phyloP scores from a whole-genome alignment of 2,329 filamentous ascomycete genomes.

The Phyllosticta citribraziliensis region DNA sequence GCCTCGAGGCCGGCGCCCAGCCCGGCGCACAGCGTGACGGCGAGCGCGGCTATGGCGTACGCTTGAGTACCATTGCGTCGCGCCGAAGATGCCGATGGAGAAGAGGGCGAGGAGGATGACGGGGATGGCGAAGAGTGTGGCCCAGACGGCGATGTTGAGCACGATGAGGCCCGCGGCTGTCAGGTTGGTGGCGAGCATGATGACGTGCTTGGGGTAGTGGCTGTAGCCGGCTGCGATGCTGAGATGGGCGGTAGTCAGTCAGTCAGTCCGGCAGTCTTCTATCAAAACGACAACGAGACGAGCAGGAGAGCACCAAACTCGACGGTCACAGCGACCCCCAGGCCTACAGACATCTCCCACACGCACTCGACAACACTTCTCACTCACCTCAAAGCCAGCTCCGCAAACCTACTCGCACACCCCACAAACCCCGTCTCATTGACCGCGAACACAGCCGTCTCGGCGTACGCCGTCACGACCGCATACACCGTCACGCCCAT shows the following conservation, averaged over 20 bases:
- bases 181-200: constrained; percentile 36
- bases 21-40: too few relatives aligned
- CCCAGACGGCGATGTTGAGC: constrained; percentile 45
- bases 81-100: constrained; percentile 19
- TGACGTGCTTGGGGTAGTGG: constrained; percentile 23
- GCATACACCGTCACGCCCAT: too few relatives aligned
- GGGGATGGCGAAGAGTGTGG: constrained; percentile 44
- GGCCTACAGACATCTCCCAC: constrained; percentile 31
- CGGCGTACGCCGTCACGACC: too few relatives aligned
- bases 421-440: too few relatives aligned
- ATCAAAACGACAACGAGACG: not conserved
- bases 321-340: not conserved
- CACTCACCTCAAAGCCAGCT: too few relatives aligned
- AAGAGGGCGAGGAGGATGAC: constrained; percentile 12
- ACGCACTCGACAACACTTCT: too few relatives aligned
- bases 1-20: too few relatives aligned
- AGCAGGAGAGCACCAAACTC: not conserved
- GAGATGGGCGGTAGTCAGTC: not conserved
- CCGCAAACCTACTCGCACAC: too few relatives aligned
- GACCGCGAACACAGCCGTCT: too few relatives aligned
- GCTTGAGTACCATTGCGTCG: constrained; percentile 39
- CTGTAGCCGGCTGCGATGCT: constrained; percentile 27
- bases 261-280: too few relatives aligned
- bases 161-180: constrained; percentile 30
- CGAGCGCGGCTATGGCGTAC: too few relatives aligned